These are phyloP conservation scores for Vigna hirtella DNA, from an alignment of 306 rosid species.

Conservation along the genomic window DNA sequence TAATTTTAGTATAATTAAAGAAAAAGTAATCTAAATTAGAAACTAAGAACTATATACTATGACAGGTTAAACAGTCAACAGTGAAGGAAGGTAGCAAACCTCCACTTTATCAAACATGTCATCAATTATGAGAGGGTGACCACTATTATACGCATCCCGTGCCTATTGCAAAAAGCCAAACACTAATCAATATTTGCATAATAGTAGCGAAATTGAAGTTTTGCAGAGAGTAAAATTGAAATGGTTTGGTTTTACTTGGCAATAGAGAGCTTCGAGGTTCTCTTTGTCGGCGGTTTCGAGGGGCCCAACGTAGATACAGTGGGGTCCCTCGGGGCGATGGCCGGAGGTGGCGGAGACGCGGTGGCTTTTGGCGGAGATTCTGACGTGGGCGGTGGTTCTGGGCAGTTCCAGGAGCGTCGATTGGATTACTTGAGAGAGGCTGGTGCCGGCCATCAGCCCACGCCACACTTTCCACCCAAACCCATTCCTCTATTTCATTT, in stretches of 20 bases:
- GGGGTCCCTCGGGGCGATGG: conserved; percentile 59
- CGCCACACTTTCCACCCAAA: not conserved
- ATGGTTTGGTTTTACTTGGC: conserved; percentile 43
- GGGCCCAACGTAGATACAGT: conserved; percentile 81
- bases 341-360: conserved; percentile 50
- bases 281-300: conserved; percentile 82
- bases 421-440: conserved; percentile 57
- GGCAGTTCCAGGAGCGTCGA: conserved; percentile 48
- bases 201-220: not conserved
- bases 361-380: conserved; percentile 55
- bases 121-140: conserved; percentile 81
- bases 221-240: not conserved
- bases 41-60: not conserved
- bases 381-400: conserved; percentile 50
- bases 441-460: conserved; percentile 65
- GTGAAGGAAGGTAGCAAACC: conserved; percentile 60
- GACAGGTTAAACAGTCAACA: not conserved
- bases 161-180: conserved; percentile 55
- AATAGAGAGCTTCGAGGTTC: conserved; percentile 85
- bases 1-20: not conserved
- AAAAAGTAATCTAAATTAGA: not conserved
- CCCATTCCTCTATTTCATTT: too few relatives aligned
- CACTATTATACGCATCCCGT: conserved; percentile 82
- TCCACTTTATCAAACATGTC: conserved; percentile 95
- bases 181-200: not conserved